These are phyloP conservation scores for Saprolegnia parasitica DNA, from an alignment of 352 stramenopile species.

Conservation along the genomic window DNA sequence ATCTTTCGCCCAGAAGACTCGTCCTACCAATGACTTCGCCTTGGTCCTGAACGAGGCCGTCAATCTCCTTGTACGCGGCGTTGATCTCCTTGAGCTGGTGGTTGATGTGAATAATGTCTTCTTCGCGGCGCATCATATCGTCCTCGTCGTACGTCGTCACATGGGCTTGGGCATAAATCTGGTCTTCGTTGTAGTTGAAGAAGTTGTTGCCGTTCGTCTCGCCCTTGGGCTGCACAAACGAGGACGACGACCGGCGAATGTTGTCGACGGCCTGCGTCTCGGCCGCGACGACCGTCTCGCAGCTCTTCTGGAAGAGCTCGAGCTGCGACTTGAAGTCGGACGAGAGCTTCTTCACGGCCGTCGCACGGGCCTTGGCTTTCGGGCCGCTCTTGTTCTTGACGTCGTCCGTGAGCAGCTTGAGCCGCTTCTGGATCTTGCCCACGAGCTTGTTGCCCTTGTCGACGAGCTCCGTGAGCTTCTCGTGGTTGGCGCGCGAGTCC, in stretches of 20 bases:
- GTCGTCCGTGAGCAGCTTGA: slow-evolving; percentile 43
- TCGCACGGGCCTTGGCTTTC: slow-evolving; percentile 41
- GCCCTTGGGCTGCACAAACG: slow-evolving; percentile 38
- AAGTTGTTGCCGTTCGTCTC: slow-evolving; percentile 38
- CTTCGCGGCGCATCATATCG: slow-evolving; percentile 52
- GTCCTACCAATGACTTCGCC: slow-evolving; percentile 57
- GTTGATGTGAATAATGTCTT: slow-evolving; percentile 72
- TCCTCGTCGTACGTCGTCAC: slow-evolving; percentile 61
- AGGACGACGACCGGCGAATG: slow-evolving; percentile 47
- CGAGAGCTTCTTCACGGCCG: slow-evolving; percentile 51
- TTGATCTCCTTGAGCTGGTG: slow-evolving; percentile 64
- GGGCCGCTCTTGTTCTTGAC: slow-evolving; percentile 32
- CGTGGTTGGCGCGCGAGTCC: slow-evolving; percentile 54
- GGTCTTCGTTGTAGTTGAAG: slow-evolving; percentile 59
- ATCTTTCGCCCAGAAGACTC: neutral
- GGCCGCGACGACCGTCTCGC: slow-evolving; percentile 41
- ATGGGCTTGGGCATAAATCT: slow-evolving; percentile 60
- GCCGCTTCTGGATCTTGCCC: slow-evolving; percentile 46
- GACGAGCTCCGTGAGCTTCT: slow-evolving; percentile 54
- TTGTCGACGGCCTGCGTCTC: slow-evolving; percentile 47
- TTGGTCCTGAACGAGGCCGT: slow-evolving; percentile 56
- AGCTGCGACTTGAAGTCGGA: slow-evolving; percentile 61
- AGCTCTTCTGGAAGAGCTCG: slow-evolving; percentile 54
- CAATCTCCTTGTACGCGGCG: slow-evolving; percentile 57
- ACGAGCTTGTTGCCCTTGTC: slow-evolving; percentile 60